phyloP scores from a whole-genome alignment of 2,329 filamentous ascomycete genomes.

The Ophiostoma piceae region DNA sequence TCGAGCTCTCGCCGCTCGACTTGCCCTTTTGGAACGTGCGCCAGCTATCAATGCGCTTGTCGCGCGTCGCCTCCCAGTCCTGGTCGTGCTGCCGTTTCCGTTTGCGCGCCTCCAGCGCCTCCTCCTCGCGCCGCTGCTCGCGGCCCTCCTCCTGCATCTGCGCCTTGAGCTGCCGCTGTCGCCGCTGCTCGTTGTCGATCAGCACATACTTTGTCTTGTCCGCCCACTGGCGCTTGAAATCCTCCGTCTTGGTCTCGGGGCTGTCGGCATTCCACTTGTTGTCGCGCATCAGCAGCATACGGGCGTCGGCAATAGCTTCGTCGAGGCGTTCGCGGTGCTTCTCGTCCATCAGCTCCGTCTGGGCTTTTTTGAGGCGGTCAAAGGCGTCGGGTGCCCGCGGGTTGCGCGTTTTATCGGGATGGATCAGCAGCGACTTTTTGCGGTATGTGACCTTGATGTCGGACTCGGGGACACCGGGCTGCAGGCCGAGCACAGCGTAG shows the following conservation, averaged over 20 bases:
- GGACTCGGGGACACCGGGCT: conserved; percentile 88
- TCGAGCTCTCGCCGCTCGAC: conserved; percentile 30
- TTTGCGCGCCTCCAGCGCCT: conserved; percentile 74
- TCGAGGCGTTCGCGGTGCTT: conserved; percentile 82
- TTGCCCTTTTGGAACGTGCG: conserved; percentile 75
- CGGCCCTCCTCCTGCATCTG: conserved; percentile 96
- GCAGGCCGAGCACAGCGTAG: conserved; percentile 92
- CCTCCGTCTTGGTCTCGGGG: conserved; percentile 75
- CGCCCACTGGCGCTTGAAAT: conserved; percentile 81
- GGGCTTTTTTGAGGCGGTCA: conserved; percentile 91
- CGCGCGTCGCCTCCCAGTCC: conserved; percentile 89
- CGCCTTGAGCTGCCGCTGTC: conserved; percentile 79
- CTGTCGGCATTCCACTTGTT: conserved; percentile 89
- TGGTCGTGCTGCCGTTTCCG: conserved; percentile 87
- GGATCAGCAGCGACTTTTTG: conserved; percentile 97
- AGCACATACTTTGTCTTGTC: conserved; percentile 86
- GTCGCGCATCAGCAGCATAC: conserved; percentile 89
- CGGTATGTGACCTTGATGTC: conserved; percentile 95
- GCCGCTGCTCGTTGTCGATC: conserved; percentile 83
- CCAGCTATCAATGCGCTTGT: conserved; percentile 91
- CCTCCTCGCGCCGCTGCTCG: conserved; percentile 78
- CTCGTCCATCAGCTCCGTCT: conserved; percentile 86
- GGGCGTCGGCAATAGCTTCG: conserved; percentile 92
- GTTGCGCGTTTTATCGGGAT: conserved; percentile 96
- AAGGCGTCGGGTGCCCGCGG: conserved; percentile 89